Evolutionary conservation across 2,329 filamentous ascomycete species (phyloP).

Genomic region (Cladobotryum mycophilum): DNA sequence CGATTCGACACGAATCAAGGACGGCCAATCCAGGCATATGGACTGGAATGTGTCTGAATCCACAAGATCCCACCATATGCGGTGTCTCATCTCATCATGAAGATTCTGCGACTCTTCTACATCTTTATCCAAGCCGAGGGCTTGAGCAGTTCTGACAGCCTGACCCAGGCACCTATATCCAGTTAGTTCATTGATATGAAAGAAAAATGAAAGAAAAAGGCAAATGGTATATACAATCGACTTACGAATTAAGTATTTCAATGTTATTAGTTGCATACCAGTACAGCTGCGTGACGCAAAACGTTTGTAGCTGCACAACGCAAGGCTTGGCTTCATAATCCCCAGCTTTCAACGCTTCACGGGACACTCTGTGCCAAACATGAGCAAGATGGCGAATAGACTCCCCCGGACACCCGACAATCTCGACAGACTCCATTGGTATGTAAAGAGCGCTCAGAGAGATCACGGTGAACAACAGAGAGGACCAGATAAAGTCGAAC

Average conservation of each 20-base stretch:
- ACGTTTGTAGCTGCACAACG: slow-evolving; percentile 23
- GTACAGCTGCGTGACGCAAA: slow-evolving; percentile 24
- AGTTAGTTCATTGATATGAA: not conserved
- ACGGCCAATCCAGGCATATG: slow-evolving; percentile 12
- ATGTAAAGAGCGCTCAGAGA: slow-evolving; percentile 23
- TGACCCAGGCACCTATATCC: slow-evolving; percentile 9
- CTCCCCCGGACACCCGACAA: slow-evolving; percentile 16
- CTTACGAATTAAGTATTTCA: slow-evolving; percentile 27
- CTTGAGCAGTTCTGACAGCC: slow-evolving; percentile 11
- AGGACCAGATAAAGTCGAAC: slow-evolving; percentile 25
- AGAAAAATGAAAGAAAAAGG: too few species aligned
- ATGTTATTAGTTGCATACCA: slow-evolving; percentile 27
- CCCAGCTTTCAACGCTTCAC: slow-evolving; percentile 23
- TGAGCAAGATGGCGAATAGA: slow-evolving; percentile 18
- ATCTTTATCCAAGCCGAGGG: slow-evolving; percentile 10
- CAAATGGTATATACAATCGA: not conserved
- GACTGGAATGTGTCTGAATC: slow-evolving; percentile 14
- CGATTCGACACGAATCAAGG: slow-evolving; percentile 10
- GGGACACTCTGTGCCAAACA: slow-evolving; percentile 23
- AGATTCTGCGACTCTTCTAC: slow-evolving; percentile 5
- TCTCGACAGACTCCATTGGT: slow-evolving; percentile 18
- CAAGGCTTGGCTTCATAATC: slow-evolving; percentile 22
- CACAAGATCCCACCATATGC: slow-evolving; percentile 15
- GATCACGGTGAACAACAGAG: slow-evolving; percentile 24
- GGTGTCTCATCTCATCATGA: slow-evolving; percentile 13